Percentiles rank a stretch among this genome's conserved stretches.
phyloP scores from a whole-genome alignment of 441 rosid species.

The Erysimum pusillum region DNA sequence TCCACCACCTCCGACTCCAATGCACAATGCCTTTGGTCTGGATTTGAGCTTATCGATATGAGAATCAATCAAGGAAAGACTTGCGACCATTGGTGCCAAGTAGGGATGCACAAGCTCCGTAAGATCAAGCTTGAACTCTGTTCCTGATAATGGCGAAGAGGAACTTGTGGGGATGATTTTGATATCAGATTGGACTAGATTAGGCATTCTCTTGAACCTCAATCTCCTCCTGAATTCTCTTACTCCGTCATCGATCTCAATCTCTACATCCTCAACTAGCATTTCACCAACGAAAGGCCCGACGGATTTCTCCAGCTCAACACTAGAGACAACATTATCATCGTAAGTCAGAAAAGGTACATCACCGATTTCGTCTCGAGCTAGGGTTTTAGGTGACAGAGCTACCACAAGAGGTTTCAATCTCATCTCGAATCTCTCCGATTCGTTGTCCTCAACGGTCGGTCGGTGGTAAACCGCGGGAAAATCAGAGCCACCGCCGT shows the following conservation, averaged over 20 bases:
- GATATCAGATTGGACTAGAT: conserved; percentile 72
- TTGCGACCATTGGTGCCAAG: conserved; percentile 84
- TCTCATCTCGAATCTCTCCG: conserved; percentile 44
- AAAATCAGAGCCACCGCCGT: conserved; percentile 30
- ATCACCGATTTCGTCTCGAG: conserved; percentile 43
- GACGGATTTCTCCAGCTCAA: conserved; percentile 56
- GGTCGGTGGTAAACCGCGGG: conserved; percentile 44
- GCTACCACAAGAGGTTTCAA: conserved; percentile 59
- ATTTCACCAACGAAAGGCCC: conserved; percentile 81
- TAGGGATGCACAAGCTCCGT: conserved; percentile 74
- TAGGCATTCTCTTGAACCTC: conserved; percentile 93
- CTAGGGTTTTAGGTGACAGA: conserved; percentile 57
- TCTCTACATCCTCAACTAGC: conserved; percentile 82
- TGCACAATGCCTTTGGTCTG: conserved; percentile 73
- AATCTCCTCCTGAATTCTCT: conserved; percentile 81
- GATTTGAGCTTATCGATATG: conserved; percentile 44
- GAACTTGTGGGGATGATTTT: conserved; percentile 49
- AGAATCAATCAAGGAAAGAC: conserved; percentile 56
- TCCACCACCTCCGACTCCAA: conserved; percentile 94
- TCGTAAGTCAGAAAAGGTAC: conserved; percentile 70
- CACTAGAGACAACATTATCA: conserved; percentile 62
- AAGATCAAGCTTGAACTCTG: conserved; percentile 57
- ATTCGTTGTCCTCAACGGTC: conserved; percentile 2
- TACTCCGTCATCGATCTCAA: conserved; percentile 37
- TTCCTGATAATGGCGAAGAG: conserved; percentile 41